Evolutionary conservation across 345 rosid species (phyloP).

Genomic region (Brassica nigra): DNA sequence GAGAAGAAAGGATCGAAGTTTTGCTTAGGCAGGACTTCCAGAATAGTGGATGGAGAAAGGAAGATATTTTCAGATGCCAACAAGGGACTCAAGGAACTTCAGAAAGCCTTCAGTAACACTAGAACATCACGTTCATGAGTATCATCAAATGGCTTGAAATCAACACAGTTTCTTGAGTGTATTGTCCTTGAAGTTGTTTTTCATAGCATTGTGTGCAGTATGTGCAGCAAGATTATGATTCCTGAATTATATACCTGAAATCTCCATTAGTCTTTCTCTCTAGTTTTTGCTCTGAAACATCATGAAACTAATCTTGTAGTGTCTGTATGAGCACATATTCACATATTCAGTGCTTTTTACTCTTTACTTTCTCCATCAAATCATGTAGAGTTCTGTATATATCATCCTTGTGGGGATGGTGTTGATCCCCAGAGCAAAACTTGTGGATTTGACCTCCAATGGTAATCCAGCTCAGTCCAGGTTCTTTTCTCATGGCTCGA

Average conservation of each 20-base stretch:
- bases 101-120: background rate
- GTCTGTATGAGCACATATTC: background rate
- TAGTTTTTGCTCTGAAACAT: background rate
- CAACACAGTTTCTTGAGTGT: constrained; percentile 29
- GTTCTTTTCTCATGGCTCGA: constrained; percentile 55
- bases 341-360: background rate
- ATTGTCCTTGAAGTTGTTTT: constrained; percentile 36
- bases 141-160: background rate
- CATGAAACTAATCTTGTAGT: background rate
- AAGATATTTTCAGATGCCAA: constrained; percentile 2
- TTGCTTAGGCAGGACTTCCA: constrained; percentile 11
- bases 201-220: constrained; percentile 11
- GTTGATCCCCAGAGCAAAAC: constrained; percentile 47
- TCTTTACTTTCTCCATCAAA: constrained; percentile 34
- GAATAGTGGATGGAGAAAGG: background rate
- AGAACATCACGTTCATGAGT: background rate
- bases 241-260: constrained; percentile 16
- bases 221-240: constrained; percentile 33
- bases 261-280: background rate
- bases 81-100: background rate
- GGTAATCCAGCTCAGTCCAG: constrained; percentile 62
- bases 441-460: constrained; percentile 42
- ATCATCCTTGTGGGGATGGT: constrained; percentile 42
- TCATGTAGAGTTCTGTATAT: constrained; percentile 42
- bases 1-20: constrained; percentile 3